A percentile compares a stretch with the other conserved stretches of the same genome.
Evolutionary conservation across 306 rosid species (phyloP).

Genomic region (Pachyrhizus erosus): DNA sequence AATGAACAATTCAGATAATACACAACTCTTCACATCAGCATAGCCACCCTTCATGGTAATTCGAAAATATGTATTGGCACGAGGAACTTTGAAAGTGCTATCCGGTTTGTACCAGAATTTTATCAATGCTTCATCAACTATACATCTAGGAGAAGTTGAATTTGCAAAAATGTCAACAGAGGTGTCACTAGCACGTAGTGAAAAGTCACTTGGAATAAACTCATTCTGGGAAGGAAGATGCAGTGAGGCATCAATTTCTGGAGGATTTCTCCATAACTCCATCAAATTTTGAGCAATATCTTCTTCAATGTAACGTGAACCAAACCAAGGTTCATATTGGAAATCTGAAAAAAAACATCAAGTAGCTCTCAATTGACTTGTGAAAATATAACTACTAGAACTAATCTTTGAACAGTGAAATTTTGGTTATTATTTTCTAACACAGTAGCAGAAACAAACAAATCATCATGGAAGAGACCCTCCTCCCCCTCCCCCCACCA

Average conservation of each 20-base stretch:
- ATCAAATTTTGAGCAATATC: slow-evolving; percentile 74
- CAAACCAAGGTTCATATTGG: slow-evolving; percentile 92
- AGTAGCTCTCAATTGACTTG: slow-evolving; percentile 38
- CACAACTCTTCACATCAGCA: slow-evolving; percentile 61
- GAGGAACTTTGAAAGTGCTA: slow-evolving; percentile 79
- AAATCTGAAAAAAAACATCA: slow-evolving; percentile 59
- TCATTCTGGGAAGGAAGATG: slow-evolving; percentile 92
- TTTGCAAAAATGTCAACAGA: slow-evolving; percentile 47
- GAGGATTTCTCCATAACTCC: slow-evolving; percentile 85
- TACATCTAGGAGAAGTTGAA: slow-evolving; percentile 68
- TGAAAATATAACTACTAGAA: slow-evolving; percentile 35
- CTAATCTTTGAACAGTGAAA: slow-evolving; percentile 20
- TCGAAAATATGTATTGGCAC: slow-evolving; percentile 89
- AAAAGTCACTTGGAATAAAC: slow-evolving; percentile 91
- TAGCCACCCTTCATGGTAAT: slow-evolving; percentile 91
- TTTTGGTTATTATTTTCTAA: slow-evolving; percentile 21
- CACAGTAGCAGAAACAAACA: slow-evolving; percentile 11
- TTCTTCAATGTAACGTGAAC: slow-evolving; percentile 74
- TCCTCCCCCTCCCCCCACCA: not conserved
- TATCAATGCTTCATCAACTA: slow-evolving; percentile 83
- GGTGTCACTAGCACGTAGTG: slow-evolving; percentile 58
- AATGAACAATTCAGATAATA: slow-evolving; percentile 78
- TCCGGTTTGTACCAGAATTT: slow-evolving; percentile 96
- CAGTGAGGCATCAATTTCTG: slow-evolving; percentile 70
- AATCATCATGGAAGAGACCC: not conserved